Evolutionary conservation across 495 filamentous ascomycete species (phyloP).

Genomic region (Xylaria venustula): DNA sequence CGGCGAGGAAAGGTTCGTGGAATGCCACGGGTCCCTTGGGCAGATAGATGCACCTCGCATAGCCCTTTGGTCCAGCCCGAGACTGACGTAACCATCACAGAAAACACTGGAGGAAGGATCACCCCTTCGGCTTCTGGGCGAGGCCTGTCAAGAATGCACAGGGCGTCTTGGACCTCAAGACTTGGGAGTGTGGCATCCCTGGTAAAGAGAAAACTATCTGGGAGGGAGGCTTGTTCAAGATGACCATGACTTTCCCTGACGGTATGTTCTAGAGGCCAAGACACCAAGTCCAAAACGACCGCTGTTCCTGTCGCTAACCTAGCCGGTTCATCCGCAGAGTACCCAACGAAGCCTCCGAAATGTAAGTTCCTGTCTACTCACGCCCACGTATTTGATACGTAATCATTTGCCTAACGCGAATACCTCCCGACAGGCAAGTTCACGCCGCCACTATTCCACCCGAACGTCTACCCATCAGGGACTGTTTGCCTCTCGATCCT

Average conservation of each 20-base stretch:
- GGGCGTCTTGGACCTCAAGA: constrained; percentile 86
- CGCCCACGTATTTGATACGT: background rate
- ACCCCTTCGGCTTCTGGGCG: constrained; percentile 97
- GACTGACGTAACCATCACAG: constrained; percentile 45
- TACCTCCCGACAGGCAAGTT: constrained; percentile 76
- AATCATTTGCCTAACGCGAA: constrained; percentile 24
- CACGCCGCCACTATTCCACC: constrained; percentile 91
- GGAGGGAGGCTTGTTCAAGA: constrained; percentile 94
- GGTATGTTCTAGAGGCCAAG: constrained; percentile 56
- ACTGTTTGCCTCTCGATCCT: constrained; percentile 97
- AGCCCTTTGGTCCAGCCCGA: background rate
- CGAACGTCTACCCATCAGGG: constrained; percentile 97
- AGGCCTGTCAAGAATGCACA: constrained; percentile 76
- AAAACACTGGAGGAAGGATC: constrained; percentile 94
- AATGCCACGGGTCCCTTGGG: background rate
- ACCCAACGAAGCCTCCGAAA: constrained; percentile 97
- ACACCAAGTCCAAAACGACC: constrained; percentile 2
- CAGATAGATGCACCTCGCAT: background rate
- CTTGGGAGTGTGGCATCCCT: constrained; percentile 94
- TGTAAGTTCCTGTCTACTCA: constrained; percentile 57
- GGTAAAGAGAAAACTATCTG: constrained; percentile 95
- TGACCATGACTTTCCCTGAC: constrained; percentile 90
- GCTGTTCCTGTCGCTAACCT: constrained; percentile 23
- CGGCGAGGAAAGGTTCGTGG: constrained; percentile 79
- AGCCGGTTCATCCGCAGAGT: constrained; percentile 59